These are phyloP conservation scores for Daldinia vernicosa DNA, from an alignment of 495 filamentous ascomycete species.

Conservation along the genomic window DNA sequence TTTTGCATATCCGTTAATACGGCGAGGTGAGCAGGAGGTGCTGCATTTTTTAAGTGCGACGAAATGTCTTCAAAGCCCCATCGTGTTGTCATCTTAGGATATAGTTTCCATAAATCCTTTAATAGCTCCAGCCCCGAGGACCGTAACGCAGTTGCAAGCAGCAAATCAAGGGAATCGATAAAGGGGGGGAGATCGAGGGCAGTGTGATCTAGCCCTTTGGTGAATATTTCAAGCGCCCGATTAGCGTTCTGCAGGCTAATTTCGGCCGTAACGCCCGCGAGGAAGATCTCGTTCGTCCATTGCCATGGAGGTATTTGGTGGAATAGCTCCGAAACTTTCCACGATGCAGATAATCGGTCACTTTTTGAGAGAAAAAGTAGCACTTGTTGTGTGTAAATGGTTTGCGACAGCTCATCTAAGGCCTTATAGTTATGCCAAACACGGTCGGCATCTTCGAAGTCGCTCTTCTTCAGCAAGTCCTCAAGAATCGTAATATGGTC, in stretches of 20 bases:
- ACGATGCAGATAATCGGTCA: constrained; percentile 36
- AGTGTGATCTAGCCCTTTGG: constrained; percentile 28
- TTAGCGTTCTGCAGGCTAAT: constrained; percentile 38
- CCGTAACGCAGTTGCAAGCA: constrained; percentile 36
- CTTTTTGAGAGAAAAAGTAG: constrained; percentile 36
- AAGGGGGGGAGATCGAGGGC: constrained; percentile 20
- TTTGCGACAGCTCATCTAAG: constrained; percentile 26
- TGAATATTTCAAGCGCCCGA: constrained; percentile 38
- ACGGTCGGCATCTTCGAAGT: constrained; percentile 24
- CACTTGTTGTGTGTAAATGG: constrained; percentile 18
- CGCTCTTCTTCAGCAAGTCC: constrained; percentile 11
- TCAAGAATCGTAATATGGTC: constrained; percentile 17
- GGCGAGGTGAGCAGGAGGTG: constrained; percentile 2
- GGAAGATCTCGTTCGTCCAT: constrained; percentile 34
- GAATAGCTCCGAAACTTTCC: constrained; percentile 47
- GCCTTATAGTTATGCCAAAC: constrained; percentile 39
- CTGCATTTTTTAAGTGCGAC: constrained; percentile 24
- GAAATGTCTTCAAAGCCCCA: constrained; percentile 35
- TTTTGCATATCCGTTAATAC: constrained; percentile 31
- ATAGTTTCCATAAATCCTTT: constrained; percentile 33
- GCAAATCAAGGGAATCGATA: constrained; percentile 38
- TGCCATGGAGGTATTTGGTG: constrained; percentile 26
- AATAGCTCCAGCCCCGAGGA: constrained; percentile 25
- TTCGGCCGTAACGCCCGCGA: constrained; percentile 41
- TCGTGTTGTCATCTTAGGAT: constrained; percentile 36